Evolutionary conservation across 2,329 filamentous ascomycete species (phyloP).

Genomic region (Monosporascus ibericus): DNA sequence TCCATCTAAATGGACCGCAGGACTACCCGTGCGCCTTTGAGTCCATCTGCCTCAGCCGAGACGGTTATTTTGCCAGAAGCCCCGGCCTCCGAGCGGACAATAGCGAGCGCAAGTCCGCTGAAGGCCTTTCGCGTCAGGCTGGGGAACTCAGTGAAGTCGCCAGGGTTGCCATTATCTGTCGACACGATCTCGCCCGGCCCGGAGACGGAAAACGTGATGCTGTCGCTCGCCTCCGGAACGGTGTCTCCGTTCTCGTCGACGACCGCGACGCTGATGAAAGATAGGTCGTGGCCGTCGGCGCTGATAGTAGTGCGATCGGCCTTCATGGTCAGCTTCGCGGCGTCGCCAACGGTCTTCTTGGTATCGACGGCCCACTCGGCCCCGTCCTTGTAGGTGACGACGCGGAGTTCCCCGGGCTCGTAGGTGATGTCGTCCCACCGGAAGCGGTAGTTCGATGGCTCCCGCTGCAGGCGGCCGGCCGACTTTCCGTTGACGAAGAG

Average conservation of each 20-base stretch:
- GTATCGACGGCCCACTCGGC: conserved; percentile 38
- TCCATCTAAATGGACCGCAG: neutral
- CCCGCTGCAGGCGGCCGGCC: conserved; percentile 32
- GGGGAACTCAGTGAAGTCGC: conserved; percentile 37
- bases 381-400: conserved; percentile 42
- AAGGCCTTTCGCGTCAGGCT: conserved; percentile 33
- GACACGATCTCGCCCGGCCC: conserved; percentile 40
- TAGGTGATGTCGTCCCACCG: conserved; percentile 48
- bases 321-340: conserved; percentile 31
- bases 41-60: conserved; percentile 12
- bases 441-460: conserved; percentile 37
- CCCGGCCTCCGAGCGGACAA: conserved; percentile 27
- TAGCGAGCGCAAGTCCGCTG: conserved; percentile 33
- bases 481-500: conserved; percentile 46
- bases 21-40: conserved; percentile 9
- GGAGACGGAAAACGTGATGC: conserved; percentile 36
- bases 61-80: conserved; percentile 18
- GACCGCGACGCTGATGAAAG: conserved; percentile 39
- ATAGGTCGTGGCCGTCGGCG: conserved; percentile 38
- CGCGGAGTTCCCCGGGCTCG: conserved; percentile 38
- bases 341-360: conserved; percentile 33
- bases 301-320: conserved; percentile 34
- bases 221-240: conserved; percentile 36
- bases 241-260: conserved; percentile 36
- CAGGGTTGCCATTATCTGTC: conserved; percentile 46